Evolutionary conservation across 23 red algal genomes (phyloP).

Genomic region (Gracilaria gracilis): DNA sequence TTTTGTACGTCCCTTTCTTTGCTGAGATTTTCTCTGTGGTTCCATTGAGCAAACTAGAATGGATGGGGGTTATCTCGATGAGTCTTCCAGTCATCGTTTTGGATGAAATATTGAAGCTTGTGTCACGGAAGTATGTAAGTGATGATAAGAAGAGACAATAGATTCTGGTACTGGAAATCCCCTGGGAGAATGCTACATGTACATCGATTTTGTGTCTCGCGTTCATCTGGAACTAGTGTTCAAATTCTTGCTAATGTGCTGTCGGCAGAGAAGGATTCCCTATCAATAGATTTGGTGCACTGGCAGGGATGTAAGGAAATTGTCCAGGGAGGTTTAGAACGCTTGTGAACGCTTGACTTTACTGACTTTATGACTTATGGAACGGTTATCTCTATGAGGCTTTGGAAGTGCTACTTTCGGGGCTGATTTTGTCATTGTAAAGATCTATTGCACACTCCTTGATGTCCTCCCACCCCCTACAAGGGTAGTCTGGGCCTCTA

Average conservation of each 20-base stretch:
- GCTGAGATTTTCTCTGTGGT: slow-evolving; percentile 88
- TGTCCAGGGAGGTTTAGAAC: neutral
- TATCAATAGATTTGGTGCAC: neutral
- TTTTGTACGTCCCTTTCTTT: slow-evolving; percentile 94
- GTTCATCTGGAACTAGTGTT: neutral
- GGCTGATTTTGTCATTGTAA: neutral
- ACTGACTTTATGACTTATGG: neutral
- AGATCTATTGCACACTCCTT: neutral
- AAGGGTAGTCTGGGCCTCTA: neutral
- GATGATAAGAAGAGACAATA: slow-evolving; percentile 72
- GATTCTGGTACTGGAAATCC: neutral
- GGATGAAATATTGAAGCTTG: slow-evolving; percentile 93
- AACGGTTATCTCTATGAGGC: neutral
- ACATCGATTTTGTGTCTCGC: slow-evolving; percentile 19
- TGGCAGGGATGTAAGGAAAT: neutral
- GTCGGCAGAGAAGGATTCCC: neutral
- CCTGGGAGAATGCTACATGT: neutral
- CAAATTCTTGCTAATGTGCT: neutral
- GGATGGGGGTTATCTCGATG: slow-evolving; percentile 84
- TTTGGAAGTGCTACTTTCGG: neutral
- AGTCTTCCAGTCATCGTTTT: slow-evolving; percentile 88
- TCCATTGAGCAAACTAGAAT: slow-evolving; percentile 85
- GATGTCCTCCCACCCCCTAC: neutral
- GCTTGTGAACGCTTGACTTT: neutral
- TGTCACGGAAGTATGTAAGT: slow-evolving; percentile 63